Conservation (phyloP, 2,329 filamentous ascomycete species). For the Cercospora brassicicola region DNA sequence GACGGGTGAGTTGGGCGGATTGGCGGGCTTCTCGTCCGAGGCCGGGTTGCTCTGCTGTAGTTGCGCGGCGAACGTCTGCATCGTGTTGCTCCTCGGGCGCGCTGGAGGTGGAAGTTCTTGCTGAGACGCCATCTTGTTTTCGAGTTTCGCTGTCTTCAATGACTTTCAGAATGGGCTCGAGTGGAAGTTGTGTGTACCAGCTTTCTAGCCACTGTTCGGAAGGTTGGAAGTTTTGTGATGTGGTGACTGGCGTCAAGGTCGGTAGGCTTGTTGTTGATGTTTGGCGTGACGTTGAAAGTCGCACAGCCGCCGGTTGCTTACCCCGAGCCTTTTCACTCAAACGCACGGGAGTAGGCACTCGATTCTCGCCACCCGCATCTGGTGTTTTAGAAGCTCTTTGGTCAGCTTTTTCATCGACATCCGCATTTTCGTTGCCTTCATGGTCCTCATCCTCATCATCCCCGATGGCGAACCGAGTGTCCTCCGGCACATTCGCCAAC, state of each 20-base stretch:
- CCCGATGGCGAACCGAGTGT: slow-evolving; percentile 71
- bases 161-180: slow-evolving; percentile 55
- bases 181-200: slow-evolving; percentile 89
- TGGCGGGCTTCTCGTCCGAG: slow-evolving; percentile 20
- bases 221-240: slow-evolving; percentile 64
- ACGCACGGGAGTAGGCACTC: slow-evolving; percentile 37
- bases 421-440: slow-evolving; percentile 23
- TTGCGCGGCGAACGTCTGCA: slow-evolving; percentile 17
- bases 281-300: slow-evolving; percentile 59
- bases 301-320: slow-evolving; percentile 75
- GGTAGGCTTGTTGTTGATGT: slow-evolving; percentile 74
- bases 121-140: slow-evolving; percentile 11
- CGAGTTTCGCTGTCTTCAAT: slow-evolving; percentile 24
- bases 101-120: slow-evolving; percentile 14
- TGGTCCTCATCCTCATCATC: slow-evolving; percentile 71
- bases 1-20: slow-evolving; percentile 20
- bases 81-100: slow-evolving; percentile 2
- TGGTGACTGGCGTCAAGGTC: slow-evolving; percentile 59
- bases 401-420: neutral
- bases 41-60: slow-evolving; percentile 10
- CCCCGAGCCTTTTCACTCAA: slow-evolving; percentile 98
- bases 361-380: neutral
- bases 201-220: slow-evolving; percentile 82
- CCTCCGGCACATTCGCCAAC: slow-evolving; percentile 67
- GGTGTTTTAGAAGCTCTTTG: neutral